Percentiles rank a stretch among this genome's conserved stretches.
These are phyloP conservation scores for Asterella californica DNA, from an alignment of 225 moss, liverwort and hornwort species.

Conservation along the genomic window DNA sequence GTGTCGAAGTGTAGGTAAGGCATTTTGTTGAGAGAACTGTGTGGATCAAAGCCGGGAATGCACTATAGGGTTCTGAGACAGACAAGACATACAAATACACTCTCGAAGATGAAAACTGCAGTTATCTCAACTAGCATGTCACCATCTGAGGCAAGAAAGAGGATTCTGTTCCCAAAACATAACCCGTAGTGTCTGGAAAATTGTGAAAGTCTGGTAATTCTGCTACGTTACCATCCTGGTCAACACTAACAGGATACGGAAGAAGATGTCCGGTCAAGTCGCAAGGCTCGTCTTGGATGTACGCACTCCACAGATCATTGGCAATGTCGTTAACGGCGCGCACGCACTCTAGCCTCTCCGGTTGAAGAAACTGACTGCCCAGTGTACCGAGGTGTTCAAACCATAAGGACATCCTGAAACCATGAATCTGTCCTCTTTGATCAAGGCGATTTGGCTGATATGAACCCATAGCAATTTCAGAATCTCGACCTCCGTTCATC, in stretches of 20 bases:
- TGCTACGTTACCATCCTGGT: slow-evolving; percentile 39
- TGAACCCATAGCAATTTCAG: slow-evolving; percentile 83
- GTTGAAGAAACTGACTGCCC: slow-evolving; percentile 47
- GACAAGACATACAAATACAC: not conserved
- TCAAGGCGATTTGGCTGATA: slow-evolving; percentile 67
- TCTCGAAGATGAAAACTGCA: not conserved
- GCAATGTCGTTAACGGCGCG: slow-evolving; percentile 45
- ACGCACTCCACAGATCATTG: slow-evolving; percentile 47
- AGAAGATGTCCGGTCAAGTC: slow-evolving; percentile 60
- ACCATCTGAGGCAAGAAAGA: slow-evolving; percentile 15
- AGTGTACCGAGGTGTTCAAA: slow-evolving; percentile 56
- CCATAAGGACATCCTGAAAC: slow-evolving; percentile 65
- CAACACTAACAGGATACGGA: slow-evolving; percentile 44
- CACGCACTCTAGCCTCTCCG: slow-evolving; percentile 46
- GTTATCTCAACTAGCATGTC: not conserved
- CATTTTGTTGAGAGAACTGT: not conserved
- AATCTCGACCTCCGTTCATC: slow-evolving; percentile 74
- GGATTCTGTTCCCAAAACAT: slow-evolving; percentile 32
- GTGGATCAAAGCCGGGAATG: not conserved
- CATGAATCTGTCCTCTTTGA: slow-evolving; percentile 56
- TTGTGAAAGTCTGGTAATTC: slow-evolving; percentile 18
- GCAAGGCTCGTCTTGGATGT: slow-evolving; percentile 47
- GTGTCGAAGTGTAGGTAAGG: no score
- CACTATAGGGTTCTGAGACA: not conserved
- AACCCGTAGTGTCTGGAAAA: slow-evolving; percentile 40